These are phyloP conservation scores for Solanum sejunctum DNA, from an alignment of 257 asterid genomes.

Conservation along the genomic window DNA sequence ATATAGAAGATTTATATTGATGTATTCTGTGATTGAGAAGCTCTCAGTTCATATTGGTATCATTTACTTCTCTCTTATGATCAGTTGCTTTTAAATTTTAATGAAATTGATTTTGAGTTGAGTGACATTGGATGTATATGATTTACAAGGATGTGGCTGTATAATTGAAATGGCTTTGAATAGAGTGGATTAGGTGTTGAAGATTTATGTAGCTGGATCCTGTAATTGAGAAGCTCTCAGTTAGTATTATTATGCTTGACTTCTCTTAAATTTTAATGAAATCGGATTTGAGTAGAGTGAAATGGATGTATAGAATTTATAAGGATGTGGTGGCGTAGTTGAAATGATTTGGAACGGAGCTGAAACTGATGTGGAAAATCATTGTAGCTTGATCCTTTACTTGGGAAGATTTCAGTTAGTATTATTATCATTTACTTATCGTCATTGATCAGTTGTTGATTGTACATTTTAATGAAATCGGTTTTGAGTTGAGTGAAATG, in stretches of 20 bases:
- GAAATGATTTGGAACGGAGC: background rate
- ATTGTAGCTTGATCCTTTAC: background rate
- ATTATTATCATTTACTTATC: background rate
- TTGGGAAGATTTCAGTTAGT: constrained; percentile 65
- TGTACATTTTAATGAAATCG: background rate
- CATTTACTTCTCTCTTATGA: background rate
- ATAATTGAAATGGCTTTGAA: background rate
- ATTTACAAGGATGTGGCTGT: background rate
- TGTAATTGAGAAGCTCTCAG: background rate
- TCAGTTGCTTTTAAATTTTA: background rate
- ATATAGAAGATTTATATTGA: background rate
- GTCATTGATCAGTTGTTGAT: background rate
- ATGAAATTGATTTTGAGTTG: background rate
- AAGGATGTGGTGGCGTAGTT: background rate
- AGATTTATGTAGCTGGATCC: background rate
- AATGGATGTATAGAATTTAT: background rate
- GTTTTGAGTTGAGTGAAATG: background rate
- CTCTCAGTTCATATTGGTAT: constrained; percentile 42
- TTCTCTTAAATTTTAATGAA: background rate
- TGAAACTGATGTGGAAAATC: background rate
- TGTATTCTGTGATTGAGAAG: constrained; percentile 20
- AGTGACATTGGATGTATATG: background rate
- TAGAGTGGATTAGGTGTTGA: background rate
- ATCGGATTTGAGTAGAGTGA: background rate
- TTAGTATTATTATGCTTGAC: background rate